phyloP scores from a whole-genome alignment of 2,329 filamentous ascomycete genomes.

The Kalaharituber pfeilii region DNA sequence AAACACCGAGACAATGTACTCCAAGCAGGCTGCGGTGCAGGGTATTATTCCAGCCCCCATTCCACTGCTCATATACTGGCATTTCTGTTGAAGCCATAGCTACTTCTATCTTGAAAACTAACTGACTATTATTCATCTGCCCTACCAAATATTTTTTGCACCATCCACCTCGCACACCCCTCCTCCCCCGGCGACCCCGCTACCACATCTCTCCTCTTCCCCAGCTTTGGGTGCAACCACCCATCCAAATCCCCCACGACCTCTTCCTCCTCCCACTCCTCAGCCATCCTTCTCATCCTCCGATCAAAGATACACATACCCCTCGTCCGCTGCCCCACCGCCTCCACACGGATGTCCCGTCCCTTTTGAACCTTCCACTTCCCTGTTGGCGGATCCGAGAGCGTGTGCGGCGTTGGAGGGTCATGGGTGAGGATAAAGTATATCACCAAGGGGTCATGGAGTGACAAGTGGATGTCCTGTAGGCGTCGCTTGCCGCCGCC shows the following conservation, averaged over 20 bases:
- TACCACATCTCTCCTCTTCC: conserved; percentile 66
- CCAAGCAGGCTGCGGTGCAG: no score
- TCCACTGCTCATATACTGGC: no score
- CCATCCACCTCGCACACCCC: conserved; percentile 17
- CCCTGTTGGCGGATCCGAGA: no score
- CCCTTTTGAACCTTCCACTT: conserved; percentile 40
- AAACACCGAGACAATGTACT: no score
- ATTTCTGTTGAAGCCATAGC: no score
- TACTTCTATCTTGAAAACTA: no score
- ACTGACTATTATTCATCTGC: no score
- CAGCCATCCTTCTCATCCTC: conserved; percentile 33
- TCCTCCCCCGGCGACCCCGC: conserved; percentile 29
- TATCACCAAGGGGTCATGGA: conserved; percentile 63
- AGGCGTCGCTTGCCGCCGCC: conserved; percentile 31
- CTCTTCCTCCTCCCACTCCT: conserved; percentile 34
- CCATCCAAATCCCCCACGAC: conserved; percentile 53
- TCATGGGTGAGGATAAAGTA: conserved; percentile 56
- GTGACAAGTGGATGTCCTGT: conserved; percentile 36
- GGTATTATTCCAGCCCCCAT: no score
- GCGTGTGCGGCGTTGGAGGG: no score
- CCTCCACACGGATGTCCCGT: conserved; percentile 81
- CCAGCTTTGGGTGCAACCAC: conserved; percentile 57
- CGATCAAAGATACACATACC: conserved; percentile 79
- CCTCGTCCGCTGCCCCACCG: conserved; percentile 79
- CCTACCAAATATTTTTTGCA: conserved; percentile 19